A percentile compares a stretch with the other conserved stretches of the same genome.
phyloP scores from a whole-genome alignment of 2,329 filamentous ascomycete genomes.

The Microdochium paspali region DNA sequence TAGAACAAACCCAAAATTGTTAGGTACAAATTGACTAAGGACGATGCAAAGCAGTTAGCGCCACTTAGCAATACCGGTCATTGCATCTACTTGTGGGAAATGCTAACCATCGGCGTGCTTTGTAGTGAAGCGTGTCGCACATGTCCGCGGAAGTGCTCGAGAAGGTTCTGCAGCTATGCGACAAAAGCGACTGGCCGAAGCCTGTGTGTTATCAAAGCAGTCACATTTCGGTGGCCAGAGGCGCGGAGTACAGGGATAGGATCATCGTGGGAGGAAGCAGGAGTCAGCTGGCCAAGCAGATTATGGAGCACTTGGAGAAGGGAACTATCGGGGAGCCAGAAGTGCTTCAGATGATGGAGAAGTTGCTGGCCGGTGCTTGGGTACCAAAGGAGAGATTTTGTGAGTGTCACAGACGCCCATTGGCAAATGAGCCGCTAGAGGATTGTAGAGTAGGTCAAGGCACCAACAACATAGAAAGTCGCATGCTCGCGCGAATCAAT shows the following conservation, averaged over 20 bases:
- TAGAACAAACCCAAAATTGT: conserved; percentile 23
- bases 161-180: conserved; percentile 20
- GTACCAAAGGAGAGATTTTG: conserved; percentile 8
- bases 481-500: too few species aligned
- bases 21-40: conserved; percentile 19
- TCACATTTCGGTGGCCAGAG: conserved; percentile 20
- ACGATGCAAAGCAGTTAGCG: conserved; percentile 16
- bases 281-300: conserved; percentile 19
- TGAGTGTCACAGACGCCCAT: too few species aligned
- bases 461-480: too few species aligned
- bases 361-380: conserved; percentile 12
- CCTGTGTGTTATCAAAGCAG: conserved; percentile 28
- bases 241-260: conserved; percentile 10
- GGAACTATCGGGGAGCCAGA: conserved; percentile 18
- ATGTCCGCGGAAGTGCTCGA: conserved; percentile 17
- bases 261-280: conserved; percentile 24
- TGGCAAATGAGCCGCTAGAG: too few species aligned
- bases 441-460: too few species aligned
- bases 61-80: neutral
- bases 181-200: conserved; percentile 22
- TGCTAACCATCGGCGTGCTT: too few species aligned
- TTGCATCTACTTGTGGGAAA: neutral
- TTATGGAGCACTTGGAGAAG: conserved; percentile 15
- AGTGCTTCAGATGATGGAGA: conserved; percentile 9
- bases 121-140: conserved; percentile 29